Evolutionary conservation across 805 yeast species (phyloP), one percentile per base, ranked within the genome.

Genomic region (Pichia paraexigua): DNA sequence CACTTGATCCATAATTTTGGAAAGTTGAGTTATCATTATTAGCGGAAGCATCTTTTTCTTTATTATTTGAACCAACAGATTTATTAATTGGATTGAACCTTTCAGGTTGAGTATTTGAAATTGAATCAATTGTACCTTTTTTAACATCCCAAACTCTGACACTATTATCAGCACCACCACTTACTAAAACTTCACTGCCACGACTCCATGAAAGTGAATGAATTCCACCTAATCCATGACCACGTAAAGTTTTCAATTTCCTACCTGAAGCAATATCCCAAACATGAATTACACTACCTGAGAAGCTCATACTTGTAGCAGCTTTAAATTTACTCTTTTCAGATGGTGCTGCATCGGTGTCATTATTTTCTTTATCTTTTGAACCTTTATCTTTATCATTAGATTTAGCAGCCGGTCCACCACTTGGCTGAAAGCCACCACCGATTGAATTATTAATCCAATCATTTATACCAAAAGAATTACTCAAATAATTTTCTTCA

Each of bases 241-340:
- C 99, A 52, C 88, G 79, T 97, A 94, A 88, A 11, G 87, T 75
- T 68, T 94, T 94, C 57, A 94, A 72, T 48, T 90, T 73, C 57
- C 95, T 77, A 22, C 98, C 98, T 2, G 91, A 79, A 2, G 97
- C 96, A 50, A 87, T 82, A 70, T 94, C 99, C 96, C 97, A 94
- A 41, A 94, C 76, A 63, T 85, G 85, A 37, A 94, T 86, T 11
- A 85, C 78, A 43, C 90, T 82, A 18, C 53, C 53, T n/a, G 50
- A 44, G 32, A 51, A 51, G 6, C 24, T 41, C 43, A 41, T 41
- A 21, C 20, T 41, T 41, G 27, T 41, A 21, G 27, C 10, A 17
- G 41, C 25, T 15, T 18, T 22, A 24, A 13, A n/a, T 28, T 28
- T 25, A 7, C n/a, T 8, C 40, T 47, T 20, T 22, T 40, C 24